Evolutionary conservation across 345 rosid species (phyloP).

Genomic region (Brassica rapa): DNA sequence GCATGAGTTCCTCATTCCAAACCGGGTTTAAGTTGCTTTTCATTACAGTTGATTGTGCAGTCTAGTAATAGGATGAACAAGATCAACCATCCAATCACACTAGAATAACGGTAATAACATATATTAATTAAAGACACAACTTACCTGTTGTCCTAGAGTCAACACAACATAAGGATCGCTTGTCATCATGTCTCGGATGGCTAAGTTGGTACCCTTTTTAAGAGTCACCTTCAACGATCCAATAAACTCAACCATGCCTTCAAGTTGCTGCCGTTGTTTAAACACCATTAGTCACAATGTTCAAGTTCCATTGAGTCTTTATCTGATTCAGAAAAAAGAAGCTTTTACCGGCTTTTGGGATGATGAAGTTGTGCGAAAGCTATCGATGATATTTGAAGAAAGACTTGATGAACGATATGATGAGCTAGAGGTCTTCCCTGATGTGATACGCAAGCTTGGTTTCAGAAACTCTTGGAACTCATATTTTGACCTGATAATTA

Average conservation of each 20-base stretch:
- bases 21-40: conserved; percentile 78
- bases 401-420: conserved; percentile 55
- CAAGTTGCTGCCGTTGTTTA: conserved; percentile 51
- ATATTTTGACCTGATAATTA: conserved; percentile 75
- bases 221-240: conserved; percentile 79
- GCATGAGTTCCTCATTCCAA: conserved; percentile 83
- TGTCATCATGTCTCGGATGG: conserved; percentile 90
- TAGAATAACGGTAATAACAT: not conserved
- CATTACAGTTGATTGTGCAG: conserved; percentile 53
- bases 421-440: conserved; percentile 44
- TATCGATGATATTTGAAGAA: conserved; percentile 67
- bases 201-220: conserved; percentile 74
- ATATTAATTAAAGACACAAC: not conserved
- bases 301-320: conserved; percentile 8
- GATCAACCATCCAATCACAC: conserved; percentile 2
- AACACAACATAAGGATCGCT: conserved; percentile 94
- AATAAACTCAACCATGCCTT: conserved; percentile 83
- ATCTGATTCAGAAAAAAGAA: conserved; percentile 14
- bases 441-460: conserved; percentile 83
- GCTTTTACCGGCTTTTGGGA: conserved; percentile 47
- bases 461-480: conserved; percentile 93
- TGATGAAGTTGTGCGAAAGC: conserved; percentile 61
- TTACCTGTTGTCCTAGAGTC: conserved; percentile 83
- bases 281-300: conserved; percentile 1
- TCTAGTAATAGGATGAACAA: conserved; percentile 44